phyloP scores from a whole-genome alignment of 2,329 filamentous ascomycete species.

The Paecilomyces fulvus region DNA sequence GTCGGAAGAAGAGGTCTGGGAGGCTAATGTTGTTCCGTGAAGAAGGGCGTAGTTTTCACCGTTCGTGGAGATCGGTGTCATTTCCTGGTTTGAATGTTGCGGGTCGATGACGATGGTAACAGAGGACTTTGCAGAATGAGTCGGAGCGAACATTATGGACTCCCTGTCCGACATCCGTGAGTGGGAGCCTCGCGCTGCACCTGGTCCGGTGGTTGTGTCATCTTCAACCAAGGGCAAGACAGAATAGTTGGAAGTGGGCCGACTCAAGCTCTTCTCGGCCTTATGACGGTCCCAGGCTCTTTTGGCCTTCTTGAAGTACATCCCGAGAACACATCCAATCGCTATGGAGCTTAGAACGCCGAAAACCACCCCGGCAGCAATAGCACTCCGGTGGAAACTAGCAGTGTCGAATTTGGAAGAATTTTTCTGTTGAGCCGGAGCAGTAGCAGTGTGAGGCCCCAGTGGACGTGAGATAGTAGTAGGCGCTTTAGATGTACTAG shows the following conservation, averaged over 20 bases:
- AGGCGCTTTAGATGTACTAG: not conserved
- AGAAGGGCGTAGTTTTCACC: not conserved
- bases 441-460: not conserved
- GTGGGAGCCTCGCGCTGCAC: constrained; percentile 1
- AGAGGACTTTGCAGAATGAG: constrained; percentile 13
- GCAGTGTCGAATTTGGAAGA: not conserved
- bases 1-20: not conserved
- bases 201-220: constrained; percentile 11
- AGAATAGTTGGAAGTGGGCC: constrained; percentile 12
- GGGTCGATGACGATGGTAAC: constrained; percentile 13
- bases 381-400: constrained; percentile 8
- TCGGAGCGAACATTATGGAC: constrained; percentile 21
- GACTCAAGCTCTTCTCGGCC: constrained; percentile 1
- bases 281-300: constrained; percentile 10
- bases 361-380: constrained; percentile 20
- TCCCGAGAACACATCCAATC: constrained; percentile 13
- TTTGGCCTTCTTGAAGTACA: constrained; percentile 13
- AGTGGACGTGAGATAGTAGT: not conserved
- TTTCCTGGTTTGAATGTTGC: constrained; percentile 4
- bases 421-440: not conserved
- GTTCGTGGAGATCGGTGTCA: constrained; percentile 1
- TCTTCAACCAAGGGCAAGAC: constrained; percentile 12
- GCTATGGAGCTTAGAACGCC: constrained; percentile 9
- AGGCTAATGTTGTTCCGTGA: not conserved
- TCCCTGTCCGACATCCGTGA: constrained; percentile 12